Base-by-base conservation (phyloP, 805 yeast species). In the Ogataea angusta region DNA sequence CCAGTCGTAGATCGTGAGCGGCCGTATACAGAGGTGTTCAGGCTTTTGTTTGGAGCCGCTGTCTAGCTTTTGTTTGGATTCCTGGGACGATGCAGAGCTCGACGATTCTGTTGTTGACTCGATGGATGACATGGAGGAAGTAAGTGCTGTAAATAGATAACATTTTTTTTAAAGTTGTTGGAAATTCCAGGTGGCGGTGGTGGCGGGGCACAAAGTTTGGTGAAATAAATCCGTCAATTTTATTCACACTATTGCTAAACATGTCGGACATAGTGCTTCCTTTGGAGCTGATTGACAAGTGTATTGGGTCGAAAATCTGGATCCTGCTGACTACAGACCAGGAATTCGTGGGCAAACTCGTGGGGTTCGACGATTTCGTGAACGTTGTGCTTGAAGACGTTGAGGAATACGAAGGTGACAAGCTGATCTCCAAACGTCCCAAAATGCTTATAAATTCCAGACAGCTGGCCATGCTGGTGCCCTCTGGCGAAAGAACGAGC, bases 281-380 rank as follows among this genome's bases (percentile, higher is more conserved):
- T 5, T 68, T 89, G 46, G 98, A 90, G 62, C 75, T 88, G 36
- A 85, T 91, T 28, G 97, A 93, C 63, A 83, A 81, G 62, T 80
- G 90, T 46, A 80, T 91, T 27, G 96, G 95, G 13, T 79, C 87
- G 23, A 72, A 75, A 40, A 79, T 91, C 29, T 78, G 85, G 75
- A 85, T 89, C 18, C 71, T 87, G 38, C 69, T 87, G 66, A 72
- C 73, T 32, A 68, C 64, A 46, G 69, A 73, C 43, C 78, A 78
- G 59, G 97, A 90, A 60, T 93, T 88, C 59, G 73, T 76, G n/a
- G 99, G 99, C 1, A 86, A 80, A 4, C 69, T 93, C 37, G 76
- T 84, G 21, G 98, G 98, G 1, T 91, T 91, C 62, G 99, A 93
- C 60, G 98, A 93, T 63, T 91, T 83, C 54, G 97, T 93, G 45